Evolutionary conservation across 352 stramenopile species (phyloP).

Genomic region (Pilasporangium apinafurcum): DNA sequence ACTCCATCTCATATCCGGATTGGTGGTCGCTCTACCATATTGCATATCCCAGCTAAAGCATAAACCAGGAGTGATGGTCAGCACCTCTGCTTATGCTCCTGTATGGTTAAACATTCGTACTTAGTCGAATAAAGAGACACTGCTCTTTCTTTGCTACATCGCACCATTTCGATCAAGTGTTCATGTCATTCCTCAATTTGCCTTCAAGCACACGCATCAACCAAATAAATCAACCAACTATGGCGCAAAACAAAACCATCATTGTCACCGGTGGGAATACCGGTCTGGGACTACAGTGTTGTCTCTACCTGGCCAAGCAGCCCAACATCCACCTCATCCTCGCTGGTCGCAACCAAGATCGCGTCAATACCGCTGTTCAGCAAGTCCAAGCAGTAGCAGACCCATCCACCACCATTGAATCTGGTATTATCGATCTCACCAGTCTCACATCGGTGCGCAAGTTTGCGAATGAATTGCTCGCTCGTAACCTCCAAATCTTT

Average conservation of each 20-base stretch:
- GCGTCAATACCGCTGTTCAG: slow-evolving; percentile 11
- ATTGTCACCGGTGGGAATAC: slow-evolving; percentile 29
- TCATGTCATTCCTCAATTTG: no score
- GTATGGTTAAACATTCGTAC: no score
- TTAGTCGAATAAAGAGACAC: no score
- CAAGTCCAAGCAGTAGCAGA: slow-evolving; percentile 3
- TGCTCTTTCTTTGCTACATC: no score
- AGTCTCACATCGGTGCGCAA: slow-evolving; percentile 18
- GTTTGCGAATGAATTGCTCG: slow-evolving; percentile 8
- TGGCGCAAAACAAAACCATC: slow-evolving; percentile 19
- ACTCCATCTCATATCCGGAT: no score
- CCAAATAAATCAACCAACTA: no score
- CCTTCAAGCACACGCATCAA: no score
- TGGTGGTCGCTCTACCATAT: no score
- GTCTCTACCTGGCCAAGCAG: slow-evolving; percentile 12
- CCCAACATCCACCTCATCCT: slow-evolving; percentile 20
- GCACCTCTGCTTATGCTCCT: no score
- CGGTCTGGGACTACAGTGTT: slow-evolving; percentile 21
- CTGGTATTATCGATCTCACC: slow-evolving; percentile 20
- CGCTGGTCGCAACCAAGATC: slow-evolving; percentile 15
- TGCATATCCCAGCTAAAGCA: no score
- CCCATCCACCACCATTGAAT: slow-evolving; percentile 11
- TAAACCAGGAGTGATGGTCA: no score
- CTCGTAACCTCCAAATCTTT: slow-evolving; percentile 11
- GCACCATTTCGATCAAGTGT: no score